Conservation (phyloP, 2,329 filamentous ascomycete genomes). For the Neocucurbitaria cava region DNA sequence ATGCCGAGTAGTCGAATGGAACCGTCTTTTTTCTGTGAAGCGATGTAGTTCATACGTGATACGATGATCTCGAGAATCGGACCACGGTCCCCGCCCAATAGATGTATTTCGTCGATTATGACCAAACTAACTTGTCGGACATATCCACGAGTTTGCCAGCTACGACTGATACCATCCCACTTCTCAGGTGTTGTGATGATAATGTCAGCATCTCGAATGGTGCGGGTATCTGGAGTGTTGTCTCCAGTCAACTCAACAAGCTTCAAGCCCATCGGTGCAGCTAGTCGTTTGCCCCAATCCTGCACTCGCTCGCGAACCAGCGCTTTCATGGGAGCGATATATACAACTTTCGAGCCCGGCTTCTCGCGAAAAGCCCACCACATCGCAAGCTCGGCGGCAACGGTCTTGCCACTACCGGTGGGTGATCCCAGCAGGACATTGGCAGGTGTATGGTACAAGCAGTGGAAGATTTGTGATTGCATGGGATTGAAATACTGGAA, state of each 20-base stretch:
- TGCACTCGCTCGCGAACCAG: constrained; percentile 95
- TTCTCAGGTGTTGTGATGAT: constrained; percentile 99
- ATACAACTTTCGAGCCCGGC: constrained; percentile 95
- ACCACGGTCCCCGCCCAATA: constrained; percentile 94
- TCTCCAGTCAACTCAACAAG: constrained; percentile 96
- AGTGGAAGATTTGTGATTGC: constrained; percentile 99
- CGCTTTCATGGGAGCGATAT: constrained; percentile 99
- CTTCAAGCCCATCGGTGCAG: constrained; percentile 82
- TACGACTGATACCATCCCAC: constrained; percentile 99
- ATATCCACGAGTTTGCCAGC: constrained; percentile 97
- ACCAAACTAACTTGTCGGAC: constrained; percentile 94
- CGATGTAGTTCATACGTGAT: constrained; percentile 96
- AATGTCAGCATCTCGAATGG: constrained; percentile 93
- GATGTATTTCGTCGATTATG: constrained; percentile 97
- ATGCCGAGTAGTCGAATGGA: constrained; percentile 93
- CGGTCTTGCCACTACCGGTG: constrained; percentile 96
- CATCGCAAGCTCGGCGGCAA: constrained; percentile 95
- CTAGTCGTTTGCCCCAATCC: constrained; percentile 87
- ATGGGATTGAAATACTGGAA: constrained; percentile 99
- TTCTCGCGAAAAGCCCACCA: constrained; percentile 98
- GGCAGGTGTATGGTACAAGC: constrained; percentile 86
- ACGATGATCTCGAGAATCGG: constrained; percentile 98
- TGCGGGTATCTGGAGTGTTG: constrained; percentile 95
- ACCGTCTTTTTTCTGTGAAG: constrained; percentile 83
- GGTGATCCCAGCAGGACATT: constrained; percentile 96